phyloP scores from a whole-genome alignment of 352 stramenopile species.

The Globisporangium emineosum region DNA sequence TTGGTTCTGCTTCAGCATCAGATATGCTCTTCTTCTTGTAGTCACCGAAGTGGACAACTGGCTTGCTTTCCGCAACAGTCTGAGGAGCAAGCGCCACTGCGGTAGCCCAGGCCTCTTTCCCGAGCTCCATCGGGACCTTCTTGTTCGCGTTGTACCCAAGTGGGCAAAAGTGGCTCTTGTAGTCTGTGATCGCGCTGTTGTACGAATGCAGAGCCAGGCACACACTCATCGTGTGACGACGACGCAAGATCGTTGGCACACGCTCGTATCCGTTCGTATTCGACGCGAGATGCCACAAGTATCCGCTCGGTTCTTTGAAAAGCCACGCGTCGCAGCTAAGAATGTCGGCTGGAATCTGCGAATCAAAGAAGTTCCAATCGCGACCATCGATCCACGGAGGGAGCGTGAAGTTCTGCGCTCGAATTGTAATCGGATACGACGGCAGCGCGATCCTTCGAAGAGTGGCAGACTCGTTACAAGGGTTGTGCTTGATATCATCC shows the following conservation, averaged over 20 bases:
- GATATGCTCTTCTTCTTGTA: conserved; percentile 36
- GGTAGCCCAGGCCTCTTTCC: conserved; percentile 38
- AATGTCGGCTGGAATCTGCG: conserved; percentile 57
- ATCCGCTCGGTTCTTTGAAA: conserved; percentile 45
- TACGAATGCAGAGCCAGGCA: conserved; percentile 67
- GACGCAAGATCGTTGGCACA: conserved; percentile 74
- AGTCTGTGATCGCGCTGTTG: conserved; percentile 56
- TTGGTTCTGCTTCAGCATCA: neutral
- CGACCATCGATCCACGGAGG: conserved; percentile 75
- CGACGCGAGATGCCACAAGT: conserved; percentile 69
- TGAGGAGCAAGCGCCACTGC: conserved; percentile 39
- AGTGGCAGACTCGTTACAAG: conserved; percentile 41
- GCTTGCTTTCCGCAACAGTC: conserved; percentile 26
- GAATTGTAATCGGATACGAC: conserved; percentile 76
- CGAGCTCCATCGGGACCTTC: conserved; percentile 56
- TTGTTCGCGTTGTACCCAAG: conserved; percentile 72
- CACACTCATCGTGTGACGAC: conserved; percentile 72
- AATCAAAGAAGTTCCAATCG: conserved; percentile 69
- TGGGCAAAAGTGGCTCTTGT: conserved; percentile 49
- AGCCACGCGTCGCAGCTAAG: conserved; percentile 75
- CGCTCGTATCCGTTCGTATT: conserved; percentile 76
- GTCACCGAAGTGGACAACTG: conserved; percentile 41
- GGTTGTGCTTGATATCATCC: conserved; percentile 78
- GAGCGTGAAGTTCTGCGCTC: conserved; percentile 69
- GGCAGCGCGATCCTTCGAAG: conserved; percentile 41